Base-by-base conservation (phyloP, 2,329 filamentous ascomycete species). In the Teratosphaeria pseudoeucalypti region DNA sequence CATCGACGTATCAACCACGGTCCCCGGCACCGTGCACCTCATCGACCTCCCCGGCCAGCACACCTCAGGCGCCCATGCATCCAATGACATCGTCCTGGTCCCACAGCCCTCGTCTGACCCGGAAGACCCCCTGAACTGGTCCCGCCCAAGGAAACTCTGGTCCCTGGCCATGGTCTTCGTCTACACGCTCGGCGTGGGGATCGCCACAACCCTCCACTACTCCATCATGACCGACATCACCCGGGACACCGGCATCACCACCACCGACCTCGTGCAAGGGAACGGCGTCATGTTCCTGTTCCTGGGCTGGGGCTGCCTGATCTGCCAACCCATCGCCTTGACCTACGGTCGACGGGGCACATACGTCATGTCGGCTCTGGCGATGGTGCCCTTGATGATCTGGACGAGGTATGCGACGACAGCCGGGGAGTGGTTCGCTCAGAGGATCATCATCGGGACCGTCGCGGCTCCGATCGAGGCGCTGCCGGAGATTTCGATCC, bases 301-400 rank as follows among this genome's bases (percentile, higher is more conserved):
- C 16, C 47, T 54, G 19, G 62, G 64, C 32, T 66, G 78, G 78
- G 78, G 77, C 0, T 76, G 76, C 62, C 66, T 82, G 2, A 69
- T 82, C 43, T 81, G 78, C 76, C 79, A 82, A 63, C 79, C 80
- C 2, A 64, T 82, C 29, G 80, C 80, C 0, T 66, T 81, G n/a
- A 76, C 77, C 53, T 81, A 79, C 61, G 80, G 80, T 14, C 76
- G 79, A 59, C 72, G 79, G 7, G 73, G 74, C 1, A 74, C 77
- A 1, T 81, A 81, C 58, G 66, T 81, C 2, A 64, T 77, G 34
- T 76, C 75, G 1, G 72, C 73, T 2, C 61, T 75, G 5, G 73
- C 72, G 14, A 74, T 72, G 7, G 71, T 76, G 26, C 71, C 68
- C 1, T 71, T 74, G 1, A 74, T 65, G 57, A 67, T 82, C 1